phyloP scores from a whole-genome alignment of 2,329 filamentous ascomycete genomes.

The Penicillium sp. region DNA sequence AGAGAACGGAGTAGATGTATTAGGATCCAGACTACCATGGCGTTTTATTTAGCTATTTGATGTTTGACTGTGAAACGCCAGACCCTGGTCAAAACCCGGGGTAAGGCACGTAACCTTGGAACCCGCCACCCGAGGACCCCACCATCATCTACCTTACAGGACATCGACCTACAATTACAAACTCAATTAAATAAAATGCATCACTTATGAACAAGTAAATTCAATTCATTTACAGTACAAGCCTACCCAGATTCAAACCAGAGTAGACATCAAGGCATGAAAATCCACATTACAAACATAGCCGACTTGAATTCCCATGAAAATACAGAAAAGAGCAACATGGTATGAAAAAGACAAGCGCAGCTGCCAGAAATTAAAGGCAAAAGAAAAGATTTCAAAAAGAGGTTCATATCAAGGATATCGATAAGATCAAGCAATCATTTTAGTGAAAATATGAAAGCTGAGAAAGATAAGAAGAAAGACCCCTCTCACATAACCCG shows the following conservation, averaged over 20 bases:
- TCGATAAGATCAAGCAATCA: constrained; percentile 4
- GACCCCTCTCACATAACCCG: background rate
- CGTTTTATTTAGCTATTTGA: too few relatives aligned
- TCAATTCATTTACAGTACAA: constrained; percentile 1
- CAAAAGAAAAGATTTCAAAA: constrained; percentile 1
- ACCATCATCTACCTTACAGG: background rate
- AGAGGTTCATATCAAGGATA: constrained; percentile 9
- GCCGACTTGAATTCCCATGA: constrained; percentile 14
- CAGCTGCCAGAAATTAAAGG: constrained; percentile 9
- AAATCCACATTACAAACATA: constrained; percentile 20
- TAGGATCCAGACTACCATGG: too few relatives aligned
- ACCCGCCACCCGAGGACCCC: background rate
- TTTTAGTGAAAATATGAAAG: background rate
- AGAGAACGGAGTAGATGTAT: too few relatives aligned
- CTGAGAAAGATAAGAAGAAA: constrained; percentile 11
- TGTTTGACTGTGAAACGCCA: too few relatives aligned
- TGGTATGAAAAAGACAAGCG: constrained; percentile 15
- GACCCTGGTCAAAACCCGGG: background rate
- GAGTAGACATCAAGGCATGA: constrained; percentile 7
- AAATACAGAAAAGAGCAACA: constrained; percentile 11
- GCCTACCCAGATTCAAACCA: background rate
- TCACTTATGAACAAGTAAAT: background rate
- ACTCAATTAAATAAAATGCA: background rate
- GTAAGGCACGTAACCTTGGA: background rate
- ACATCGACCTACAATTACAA: background rate